These are phyloP conservation scores for Erodium texanum DNA, from an alignment of 441 rosid species.

Conservation along the genomic window DNA sequence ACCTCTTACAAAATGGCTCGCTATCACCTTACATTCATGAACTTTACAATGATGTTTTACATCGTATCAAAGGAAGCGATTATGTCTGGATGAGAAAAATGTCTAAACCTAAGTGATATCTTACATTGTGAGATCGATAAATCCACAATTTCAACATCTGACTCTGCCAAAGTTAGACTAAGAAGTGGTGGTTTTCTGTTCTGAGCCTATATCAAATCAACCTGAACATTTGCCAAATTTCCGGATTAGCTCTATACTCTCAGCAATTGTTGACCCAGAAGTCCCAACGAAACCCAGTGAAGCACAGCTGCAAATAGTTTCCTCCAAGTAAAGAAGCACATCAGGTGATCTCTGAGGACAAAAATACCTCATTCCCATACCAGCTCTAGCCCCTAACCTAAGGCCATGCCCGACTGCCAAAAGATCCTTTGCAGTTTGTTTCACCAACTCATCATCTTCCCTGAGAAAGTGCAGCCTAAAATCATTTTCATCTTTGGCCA, in stretches of 20 bases:
- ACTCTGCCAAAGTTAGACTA: too few relatives aligned
- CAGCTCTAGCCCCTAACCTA: constrained; percentile 31
- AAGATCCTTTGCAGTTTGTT: constrained; percentile 36
- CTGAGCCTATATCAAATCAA: constrained; percentile 16
- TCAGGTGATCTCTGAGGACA: constrained; percentile 39
- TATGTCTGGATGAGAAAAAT: too few relatives aligned
- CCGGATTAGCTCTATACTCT: constrained; percentile 64
- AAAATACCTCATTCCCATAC: constrained; percentile 22
- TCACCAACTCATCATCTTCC: constrained; percentile 37
- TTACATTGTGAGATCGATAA: too few relatives aligned
- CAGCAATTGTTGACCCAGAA: constrained; percentile 86
- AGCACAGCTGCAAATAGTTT: constrained; percentile 82
- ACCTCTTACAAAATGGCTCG: too few relatives aligned
- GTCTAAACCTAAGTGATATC: too few relatives aligned
- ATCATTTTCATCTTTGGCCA: constrained; percentile 32
- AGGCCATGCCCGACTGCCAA: constrained; percentile 38
- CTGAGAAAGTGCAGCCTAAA: constrained; percentile 38
- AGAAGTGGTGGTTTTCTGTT: neutral
- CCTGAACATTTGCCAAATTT: constrained; percentile 42
- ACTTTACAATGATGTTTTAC: too few relatives aligned
- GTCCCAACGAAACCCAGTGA: constrained; percentile 85
- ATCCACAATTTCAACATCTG: too few relatives aligned
- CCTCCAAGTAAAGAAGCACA: constrained; percentile 61
- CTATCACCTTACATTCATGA: too few relatives aligned
- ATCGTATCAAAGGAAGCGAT: too few relatives aligned